phyloP scores from a whole-genome alignment of 2,329 filamentous ascomycete genomes.

The Periglandula ipomoeae region DNA sequence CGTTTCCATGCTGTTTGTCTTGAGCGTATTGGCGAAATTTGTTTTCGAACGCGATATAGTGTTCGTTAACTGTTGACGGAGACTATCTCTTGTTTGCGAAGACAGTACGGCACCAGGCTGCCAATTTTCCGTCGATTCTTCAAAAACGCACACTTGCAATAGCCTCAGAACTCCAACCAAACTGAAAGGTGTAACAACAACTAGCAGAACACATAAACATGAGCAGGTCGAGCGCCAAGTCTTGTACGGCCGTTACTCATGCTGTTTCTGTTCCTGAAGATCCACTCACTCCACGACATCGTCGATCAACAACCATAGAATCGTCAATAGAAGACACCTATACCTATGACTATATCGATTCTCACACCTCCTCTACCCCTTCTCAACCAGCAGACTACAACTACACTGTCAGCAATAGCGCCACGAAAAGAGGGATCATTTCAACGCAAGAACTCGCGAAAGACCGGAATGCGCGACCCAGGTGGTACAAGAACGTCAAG shows the following conservation, averaged over 20 bases:
- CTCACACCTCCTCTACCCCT: neutral
- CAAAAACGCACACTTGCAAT: too few relatives aligned
- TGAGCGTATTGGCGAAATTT: too few relatives aligned
- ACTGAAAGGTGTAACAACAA: too few relatives aligned
- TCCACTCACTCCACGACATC: neutral
- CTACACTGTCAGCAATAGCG: conserved; percentile 11
- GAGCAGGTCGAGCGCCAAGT: neutral
- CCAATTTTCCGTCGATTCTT: too few relatives aligned
- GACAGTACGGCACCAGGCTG: too few relatives aligned
- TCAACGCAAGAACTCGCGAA: conserved; percentile 10
- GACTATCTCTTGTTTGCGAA: too few relatives aligned
- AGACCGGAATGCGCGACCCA: conserved; percentile 19
- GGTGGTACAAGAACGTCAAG: conserved; percentile 35
- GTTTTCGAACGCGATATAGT: too few relatives aligned
- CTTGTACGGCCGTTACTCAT: neutral
- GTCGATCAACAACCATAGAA: neutral
- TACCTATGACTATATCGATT: neutral
- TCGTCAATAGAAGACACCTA: neutral
- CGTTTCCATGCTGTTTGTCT: too few relatives aligned
- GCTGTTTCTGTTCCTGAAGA: neutral
- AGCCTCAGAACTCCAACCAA: too few relatives aligned
- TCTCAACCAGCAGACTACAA: conserved; percentile 13
- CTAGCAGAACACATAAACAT: neutral
- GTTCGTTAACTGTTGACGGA: too few relatives aligned
- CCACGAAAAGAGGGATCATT: too few relatives aligned